Percentiles rank a stretch among this genome's conserved stretches.
These are phyloP conservation scores for Cutaneotrichosporon cyanovorans DNA, from an alignment of 1,284 basidiomycete genomes.

Conservation along the genomic window DNA sequence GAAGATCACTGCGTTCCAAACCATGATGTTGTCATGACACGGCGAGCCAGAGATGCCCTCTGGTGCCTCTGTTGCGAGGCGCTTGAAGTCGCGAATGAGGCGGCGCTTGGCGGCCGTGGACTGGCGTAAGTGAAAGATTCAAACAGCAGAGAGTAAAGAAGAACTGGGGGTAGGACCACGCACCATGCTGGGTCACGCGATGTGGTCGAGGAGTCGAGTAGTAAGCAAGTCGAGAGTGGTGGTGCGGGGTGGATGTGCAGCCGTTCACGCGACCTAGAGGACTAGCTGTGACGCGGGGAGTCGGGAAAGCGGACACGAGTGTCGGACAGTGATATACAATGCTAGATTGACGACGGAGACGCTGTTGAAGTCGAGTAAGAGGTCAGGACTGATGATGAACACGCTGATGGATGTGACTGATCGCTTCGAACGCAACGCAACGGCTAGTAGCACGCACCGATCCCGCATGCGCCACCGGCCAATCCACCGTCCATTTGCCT, in stretches of 20 bases:
- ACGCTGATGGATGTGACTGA: neutral
- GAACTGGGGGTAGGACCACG: neutral
- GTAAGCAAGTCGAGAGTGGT: neutral
- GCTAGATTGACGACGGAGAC: neutral
- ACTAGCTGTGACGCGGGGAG: neutral
- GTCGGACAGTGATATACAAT: neutral
- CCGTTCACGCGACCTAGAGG: neutral
- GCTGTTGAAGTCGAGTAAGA: neutral
- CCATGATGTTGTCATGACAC: conserved; percentile 96
- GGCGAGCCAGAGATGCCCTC: conserved; percentile 94
- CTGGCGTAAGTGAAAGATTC: conserved; percentile 32
- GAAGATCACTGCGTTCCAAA: conserved; percentile 99
- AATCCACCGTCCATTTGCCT: too few species aligned
- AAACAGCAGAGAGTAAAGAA: too few species aligned
- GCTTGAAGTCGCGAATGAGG: conserved; percentile 92
- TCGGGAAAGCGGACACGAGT: neutral
- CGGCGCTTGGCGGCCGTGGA: conserved; percentile 82
- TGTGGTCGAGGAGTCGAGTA: neutral
- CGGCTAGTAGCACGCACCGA: too few species aligned
- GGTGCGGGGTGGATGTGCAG: too few species aligned
- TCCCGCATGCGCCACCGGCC: too few species aligned
- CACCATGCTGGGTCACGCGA: neutral
- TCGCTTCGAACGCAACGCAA: too few species aligned
- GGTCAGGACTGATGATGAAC: neutral
- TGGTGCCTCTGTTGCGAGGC: conserved; percentile 86